phyloP scores from a whole-genome alignment of 352 stramenopile genomes.

The Phytophthora cactorum region DNA sequence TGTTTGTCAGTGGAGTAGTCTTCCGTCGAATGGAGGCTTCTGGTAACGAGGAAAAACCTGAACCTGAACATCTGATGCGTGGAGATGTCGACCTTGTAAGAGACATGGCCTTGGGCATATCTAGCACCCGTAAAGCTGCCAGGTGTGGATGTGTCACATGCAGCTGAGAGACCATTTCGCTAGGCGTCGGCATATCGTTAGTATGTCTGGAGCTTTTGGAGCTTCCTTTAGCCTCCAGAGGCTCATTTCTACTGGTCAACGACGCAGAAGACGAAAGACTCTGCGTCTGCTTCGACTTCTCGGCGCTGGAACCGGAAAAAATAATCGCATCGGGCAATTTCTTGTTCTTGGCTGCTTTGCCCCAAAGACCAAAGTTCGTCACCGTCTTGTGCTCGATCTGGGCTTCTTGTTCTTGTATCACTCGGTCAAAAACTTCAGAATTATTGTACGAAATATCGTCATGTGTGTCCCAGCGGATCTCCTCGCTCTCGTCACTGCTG shows the following conservation, averaged over 20 bases:
- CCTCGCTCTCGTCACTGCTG: constrained; percentile 34
- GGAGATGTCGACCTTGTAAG: constrained; percentile 61
- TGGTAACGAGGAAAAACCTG: constrained; percentile 33
- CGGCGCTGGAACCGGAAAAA: constrained; percentile 23
- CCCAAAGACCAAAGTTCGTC: constrained; percentile 68
- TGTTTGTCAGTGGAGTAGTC: constrained; percentile 12
- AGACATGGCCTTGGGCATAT: constrained; percentile 44
- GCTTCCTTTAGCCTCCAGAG: constrained; percentile 10
- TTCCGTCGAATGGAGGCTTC: constrained; percentile 23
- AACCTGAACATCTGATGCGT: constrained; percentile 36
- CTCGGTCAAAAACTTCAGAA: constrained; percentile 7
- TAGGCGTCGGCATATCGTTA: constrained; percentile 28
- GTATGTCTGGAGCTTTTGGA: not conserved
- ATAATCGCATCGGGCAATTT: constrained; percentile 60
- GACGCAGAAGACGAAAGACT: constrained; percentile 6
- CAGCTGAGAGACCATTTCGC: constrained; percentile 45
- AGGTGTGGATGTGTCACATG: constrained; percentile 38
- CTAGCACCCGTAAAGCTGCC: constrained; percentile 12
- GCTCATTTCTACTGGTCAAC: constrained; percentile 7
- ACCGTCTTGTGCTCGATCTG: constrained; percentile 37
- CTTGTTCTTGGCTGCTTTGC: constrained; percentile 51
- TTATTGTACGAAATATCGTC: constrained; percentile 28
- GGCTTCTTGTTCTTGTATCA: constrained; percentile 1
- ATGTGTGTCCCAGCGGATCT: constrained; percentile 26
- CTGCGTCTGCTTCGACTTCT: constrained; percentile 11